Percentiles rank a stretch among this genome's conserved stretches.
Evolutionary conservation across 2,329 filamentous ascomycete species (phyloP).

Genomic region (Spiromastix sp.): DNA sequence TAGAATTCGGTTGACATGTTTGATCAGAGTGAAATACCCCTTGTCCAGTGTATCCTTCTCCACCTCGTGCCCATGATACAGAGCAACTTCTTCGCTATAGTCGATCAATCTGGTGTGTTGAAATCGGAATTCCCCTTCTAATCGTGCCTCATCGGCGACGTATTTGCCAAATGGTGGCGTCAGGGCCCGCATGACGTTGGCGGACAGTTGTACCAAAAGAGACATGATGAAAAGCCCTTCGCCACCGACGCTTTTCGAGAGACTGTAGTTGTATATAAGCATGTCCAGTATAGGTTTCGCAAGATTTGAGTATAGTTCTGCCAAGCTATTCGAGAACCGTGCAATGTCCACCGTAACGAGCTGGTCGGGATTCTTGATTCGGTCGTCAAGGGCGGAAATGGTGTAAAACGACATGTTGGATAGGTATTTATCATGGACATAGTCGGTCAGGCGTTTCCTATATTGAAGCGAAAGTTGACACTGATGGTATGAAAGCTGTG

Average conservation of each 20-base stretch:
- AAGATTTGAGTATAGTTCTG: constrained; percentile 90
- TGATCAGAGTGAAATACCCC: constrained; percentile 97
- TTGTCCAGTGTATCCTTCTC: constrained; percentile 97
- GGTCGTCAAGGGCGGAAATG: constrained; percentile 85
- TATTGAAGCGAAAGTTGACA: constrained; percentile 90
- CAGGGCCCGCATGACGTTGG: constrained; percentile 82
- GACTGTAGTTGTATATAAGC: constrained; percentile 89
- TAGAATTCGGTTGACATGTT: constrained; percentile 94
- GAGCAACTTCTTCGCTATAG: constrained; percentile 86
- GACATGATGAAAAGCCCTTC: constrained; percentile 96
- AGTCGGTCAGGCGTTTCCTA: constrained; percentile 80
- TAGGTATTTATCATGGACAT: constrained; percentile 91
- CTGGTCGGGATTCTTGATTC: constrained; percentile 97
- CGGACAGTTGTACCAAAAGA: constrained; percentile 82
- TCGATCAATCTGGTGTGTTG: constrained; percentile 92
- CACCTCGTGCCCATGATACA: constrained; percentile 83
- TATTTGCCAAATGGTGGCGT: constrained; percentile 97
- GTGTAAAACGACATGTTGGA: constrained; percentile 98
- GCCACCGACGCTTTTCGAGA: constrained; percentile 89
- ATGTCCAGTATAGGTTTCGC: constrained; percentile 93
- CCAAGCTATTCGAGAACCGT: constrained; percentile 89
- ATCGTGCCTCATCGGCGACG: constrained; percentile 84
- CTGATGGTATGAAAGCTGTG: constrained; percentile 86
- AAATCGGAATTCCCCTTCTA: constrained; percentile 95
- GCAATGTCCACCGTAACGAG: constrained; percentile 93